Evolutionary conservation across 441 rosid genomes (phyloP).

Genomic region (Oxalis stricta): DNA sequence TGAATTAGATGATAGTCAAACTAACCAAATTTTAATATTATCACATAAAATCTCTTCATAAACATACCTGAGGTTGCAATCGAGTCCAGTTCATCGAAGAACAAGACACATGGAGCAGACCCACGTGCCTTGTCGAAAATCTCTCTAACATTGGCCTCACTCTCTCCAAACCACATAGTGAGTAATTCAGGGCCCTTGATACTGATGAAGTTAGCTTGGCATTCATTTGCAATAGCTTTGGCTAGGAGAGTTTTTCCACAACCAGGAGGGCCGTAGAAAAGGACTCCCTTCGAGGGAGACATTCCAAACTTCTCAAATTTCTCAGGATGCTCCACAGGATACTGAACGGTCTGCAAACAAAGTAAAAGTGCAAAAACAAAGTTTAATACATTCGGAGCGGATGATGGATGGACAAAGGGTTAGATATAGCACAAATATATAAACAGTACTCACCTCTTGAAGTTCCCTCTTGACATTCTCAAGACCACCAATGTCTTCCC

Average conservation of each 20-base stretch:
- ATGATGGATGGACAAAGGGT: too few relatives aligned
- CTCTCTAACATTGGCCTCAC: slow-evolving; percentile 49
- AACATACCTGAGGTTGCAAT: slow-evolving; percentile 50
- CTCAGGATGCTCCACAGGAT: slow-evolving; percentile 56
- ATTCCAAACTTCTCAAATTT: slow-evolving; percentile 46
- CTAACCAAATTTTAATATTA: too few relatives aligned
- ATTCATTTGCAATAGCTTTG: slow-evolving; percentile 47
- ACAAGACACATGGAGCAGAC: slow-evolving; percentile 51
- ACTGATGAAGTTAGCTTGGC: slow-evolving; percentile 45
- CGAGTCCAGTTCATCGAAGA: slow-evolving; percentile 55
- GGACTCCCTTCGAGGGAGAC: slow-evolving; percentile 50
- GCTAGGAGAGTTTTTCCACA: slow-evolving; percentile 52
- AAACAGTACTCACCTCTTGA: slow-evolving; percentile 29
- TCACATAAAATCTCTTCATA: too few relatives aligned
- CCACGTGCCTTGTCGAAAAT: slow-evolving; percentile 52
- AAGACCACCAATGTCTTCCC: slow-evolving; percentile 49
- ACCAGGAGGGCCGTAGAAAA: slow-evolving; percentile 47
- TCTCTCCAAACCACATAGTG: slow-evolving; percentile 56
- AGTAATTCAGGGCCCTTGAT: slow-evolving; percentile 47
- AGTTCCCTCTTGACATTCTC: slow-evolving; percentile 51
- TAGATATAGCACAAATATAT: not conserved
- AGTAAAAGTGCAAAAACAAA: not conserved
- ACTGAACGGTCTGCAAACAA: slow-evolving; percentile 35
- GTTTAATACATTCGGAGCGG: too few relatives aligned
- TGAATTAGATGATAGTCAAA: too few relatives aligned